phyloP scores from a whole-genome alignment of 2,329 filamentous ascomycete species.

The Beauveria medogensis region DNA sequence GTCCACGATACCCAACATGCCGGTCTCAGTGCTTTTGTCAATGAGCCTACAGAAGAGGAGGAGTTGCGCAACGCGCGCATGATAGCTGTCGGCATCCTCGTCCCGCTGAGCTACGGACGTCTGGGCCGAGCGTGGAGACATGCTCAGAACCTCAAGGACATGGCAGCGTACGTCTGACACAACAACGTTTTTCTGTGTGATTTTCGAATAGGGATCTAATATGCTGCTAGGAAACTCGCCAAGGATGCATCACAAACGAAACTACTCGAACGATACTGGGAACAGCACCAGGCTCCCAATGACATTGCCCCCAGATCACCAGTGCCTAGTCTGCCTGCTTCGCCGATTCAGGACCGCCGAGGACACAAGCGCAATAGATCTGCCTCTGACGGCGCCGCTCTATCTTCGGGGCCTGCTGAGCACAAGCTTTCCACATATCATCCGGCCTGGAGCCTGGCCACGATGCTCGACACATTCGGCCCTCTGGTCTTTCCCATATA shows the following conservation, averaged over 20 bases:
- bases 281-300: constrained; percentile 32
- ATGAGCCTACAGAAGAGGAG: constrained; percentile 67
- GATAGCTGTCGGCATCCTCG: constrained; percentile 82
- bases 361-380: constrained; percentile 50
- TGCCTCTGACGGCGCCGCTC: constrained; percentile 51
- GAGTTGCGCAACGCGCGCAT: constrained; percentile 81
- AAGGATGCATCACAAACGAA: constrained; percentile 54
- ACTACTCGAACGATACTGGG: constrained; percentile 75
- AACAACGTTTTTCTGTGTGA: too few relatives aligned
- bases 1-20: constrained; percentile 72
- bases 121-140: constrained; percentile 86
- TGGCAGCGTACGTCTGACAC: constrained; percentile 54
- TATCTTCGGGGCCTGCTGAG: constrained; percentile 46
- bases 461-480: constrained; percentile 74
- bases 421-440: constrained; percentile 70
- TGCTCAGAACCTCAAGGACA: constrained; percentile 63
- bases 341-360: constrained; percentile 25
- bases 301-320: constrained; percentile 33
- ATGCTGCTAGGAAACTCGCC: constrained; percentile 45
- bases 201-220: background rate
- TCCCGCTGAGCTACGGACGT: constrained; percentile 76
- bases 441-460: constrained; percentile 74
- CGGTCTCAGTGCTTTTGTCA: constrained; percentile 86
- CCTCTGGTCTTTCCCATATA: constrained; percentile 89
- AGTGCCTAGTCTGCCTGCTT: constrained; percentile 33